A percentile compares a stretch with the other conserved stretches of the same genome.
Evolutionary conservation across 202 grass and related monocot species (phyloP).

Genomic region (Saccharum hybrid): DNA sequence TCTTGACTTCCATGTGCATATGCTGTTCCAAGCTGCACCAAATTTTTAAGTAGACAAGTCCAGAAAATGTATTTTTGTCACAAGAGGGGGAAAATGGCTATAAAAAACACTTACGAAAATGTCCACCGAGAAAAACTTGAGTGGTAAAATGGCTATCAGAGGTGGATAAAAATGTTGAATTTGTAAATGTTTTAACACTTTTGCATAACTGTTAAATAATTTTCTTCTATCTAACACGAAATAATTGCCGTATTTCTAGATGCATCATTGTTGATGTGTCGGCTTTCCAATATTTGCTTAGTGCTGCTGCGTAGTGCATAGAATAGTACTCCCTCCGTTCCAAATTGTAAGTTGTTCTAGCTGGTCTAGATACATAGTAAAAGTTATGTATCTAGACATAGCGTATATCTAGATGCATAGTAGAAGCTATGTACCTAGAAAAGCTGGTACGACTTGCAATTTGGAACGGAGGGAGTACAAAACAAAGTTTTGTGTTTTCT

Average conservation of each 20-base stretch:
- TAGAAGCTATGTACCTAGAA: no score
- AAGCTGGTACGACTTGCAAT: no score
- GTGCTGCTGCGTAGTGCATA: neutral
- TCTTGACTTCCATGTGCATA: slow-evolving; percentile 17
- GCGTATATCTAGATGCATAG: no score
- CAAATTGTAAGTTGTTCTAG: no score
- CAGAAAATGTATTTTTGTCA: neutral
- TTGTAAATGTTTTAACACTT: neutral
- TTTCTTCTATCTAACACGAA: neutral
- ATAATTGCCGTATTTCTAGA: neutral
- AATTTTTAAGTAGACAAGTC: neutral
- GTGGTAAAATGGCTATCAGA: slow-evolving; percentile 1
- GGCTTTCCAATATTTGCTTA: neutral
- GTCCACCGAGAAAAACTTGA: neutral
- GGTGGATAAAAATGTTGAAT: neutral
- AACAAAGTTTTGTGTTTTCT: neutral
- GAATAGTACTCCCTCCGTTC: neutral
- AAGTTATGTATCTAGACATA: no score
- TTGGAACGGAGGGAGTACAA: neutral
- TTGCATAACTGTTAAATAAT: neutral
- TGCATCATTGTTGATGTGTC: neutral
- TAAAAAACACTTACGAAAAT: neutral
- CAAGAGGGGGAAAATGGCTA: neutral
- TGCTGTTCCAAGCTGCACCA: neutral
- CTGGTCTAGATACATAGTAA: no score